Evolutionary conservation across 1,284 basidiomycete genomes (phyloP), one percentile per base, ranked within the genome.

Genomic region (Leccinum griseonigrum): DNA sequence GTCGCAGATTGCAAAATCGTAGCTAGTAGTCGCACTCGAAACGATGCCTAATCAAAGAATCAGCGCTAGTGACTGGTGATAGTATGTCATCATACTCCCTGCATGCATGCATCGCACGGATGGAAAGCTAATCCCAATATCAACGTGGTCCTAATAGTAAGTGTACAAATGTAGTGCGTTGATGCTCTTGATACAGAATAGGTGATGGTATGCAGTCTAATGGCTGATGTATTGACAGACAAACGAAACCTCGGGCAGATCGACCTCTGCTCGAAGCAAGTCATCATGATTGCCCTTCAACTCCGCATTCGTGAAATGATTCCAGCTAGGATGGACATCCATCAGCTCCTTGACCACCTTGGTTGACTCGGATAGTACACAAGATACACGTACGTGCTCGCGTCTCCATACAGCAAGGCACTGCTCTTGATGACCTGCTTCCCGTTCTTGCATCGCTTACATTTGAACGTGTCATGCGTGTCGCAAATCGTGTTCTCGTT

Each of bases 401-500:
- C 94, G 75, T 99, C 97, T 38, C 97, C 97, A 68, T 99, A 99
- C 18, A 99, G 77, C 73, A 99, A 76, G 0, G 94, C 95, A 0
- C 87, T 85, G 3, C 94, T 83, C 75, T 97, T 97, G 72, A 87
- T 81, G 53, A 84, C 75, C 76, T 99, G 97, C 71, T 85, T 91
- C 26, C 94, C 96, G 64, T 93, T 83, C 75, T 85, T 90, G 79
- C 97, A 99, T 34, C 96, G 85, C 76, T 95, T 96, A 79, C 96
- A 98, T 77, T 98, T 99, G 85, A 95, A 97, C 4, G 94, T 95
- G 71, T 97, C 95, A 70, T 99, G 97, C 36, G 97, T 98, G 74
- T 99, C 95, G 71, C 92, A 95, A 4, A 88, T 74, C 7, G 96
- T 97, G 58, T 87, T 79, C 68, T 95, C 90, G 62, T 96, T 95